phyloP scores from a whole-genome alignment of 169 alveolate species.

The Babesia divergens region DNA sequence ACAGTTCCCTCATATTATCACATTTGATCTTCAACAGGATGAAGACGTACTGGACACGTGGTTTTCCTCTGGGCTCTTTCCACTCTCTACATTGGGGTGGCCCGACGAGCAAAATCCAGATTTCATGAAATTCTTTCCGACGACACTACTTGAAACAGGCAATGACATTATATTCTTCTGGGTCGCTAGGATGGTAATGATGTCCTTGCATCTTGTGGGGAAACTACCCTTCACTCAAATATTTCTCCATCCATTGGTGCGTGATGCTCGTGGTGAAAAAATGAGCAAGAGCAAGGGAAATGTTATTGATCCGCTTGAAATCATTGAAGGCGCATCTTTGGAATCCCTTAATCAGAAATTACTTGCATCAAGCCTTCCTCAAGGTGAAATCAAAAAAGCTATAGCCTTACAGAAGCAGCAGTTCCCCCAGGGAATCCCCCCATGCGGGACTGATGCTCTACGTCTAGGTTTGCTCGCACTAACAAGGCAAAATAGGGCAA shows the following conservation, averaged over 20 bases:
- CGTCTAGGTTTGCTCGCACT: constrained; percentile 93
- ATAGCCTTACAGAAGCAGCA: constrained; percentile 88
- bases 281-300: constrained; percentile 98
- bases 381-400: constrained; percentile 91
- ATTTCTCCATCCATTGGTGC: constrained; percentile 97
- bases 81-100: constrained; percentile 98
- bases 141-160: constrained; percentile 96
- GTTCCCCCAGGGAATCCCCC: constrained; percentile 98
- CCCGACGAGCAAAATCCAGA: constrained; percentile 89
- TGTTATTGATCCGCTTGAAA: constrained; percentile 99
- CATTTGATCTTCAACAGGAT: constrained; percentile 87
- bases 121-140: constrained; percentile 93
- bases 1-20: constrained; percentile 14
- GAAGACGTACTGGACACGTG: constrained; percentile 99
- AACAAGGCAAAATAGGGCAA: constrained; percentile 91
- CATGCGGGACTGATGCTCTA: constrained; percentile 99
- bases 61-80: constrained; percentile 98
- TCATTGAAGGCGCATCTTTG: constrained; percentile 92
- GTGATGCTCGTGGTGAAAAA: constrained; percentile 96
- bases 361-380: constrained; percentile 87
- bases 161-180: constrained; percentile 99
- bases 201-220: constrained; percentile 91
- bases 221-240: constrained; percentile 96
- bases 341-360: constrained; percentile 86
- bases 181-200: constrained; percentile 99